Conservation (phyloP, 768 basidiomycete genomes). For the Hypholoma sublateritium region DNA sequence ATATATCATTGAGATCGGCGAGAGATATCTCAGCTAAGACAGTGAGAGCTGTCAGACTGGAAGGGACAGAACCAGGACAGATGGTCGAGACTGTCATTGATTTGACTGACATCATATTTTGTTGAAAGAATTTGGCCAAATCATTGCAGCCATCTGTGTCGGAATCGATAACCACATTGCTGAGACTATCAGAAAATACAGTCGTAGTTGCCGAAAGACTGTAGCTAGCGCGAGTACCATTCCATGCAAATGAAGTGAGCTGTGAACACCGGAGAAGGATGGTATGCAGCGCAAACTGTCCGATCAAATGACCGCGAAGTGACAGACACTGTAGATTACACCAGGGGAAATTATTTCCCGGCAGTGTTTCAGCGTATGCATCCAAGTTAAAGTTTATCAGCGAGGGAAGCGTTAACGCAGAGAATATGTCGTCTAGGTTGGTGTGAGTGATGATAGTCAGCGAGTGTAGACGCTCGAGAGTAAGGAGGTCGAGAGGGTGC, state of each 20-base stretch:
- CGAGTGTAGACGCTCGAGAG: background rate
- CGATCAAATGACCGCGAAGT: background rate
- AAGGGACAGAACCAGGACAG: background rate
- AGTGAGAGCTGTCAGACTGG: background rate
- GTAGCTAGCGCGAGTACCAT: background rate
- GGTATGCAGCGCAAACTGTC: background rate
- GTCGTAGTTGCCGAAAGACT: background rate
- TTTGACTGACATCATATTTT: background rate
- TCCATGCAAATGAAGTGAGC: background rate
- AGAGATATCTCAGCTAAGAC: background rate
- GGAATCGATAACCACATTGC: background rate
- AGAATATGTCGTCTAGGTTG: background rate
- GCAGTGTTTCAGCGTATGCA: background rate
- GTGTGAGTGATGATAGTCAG: background rate
- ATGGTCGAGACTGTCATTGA: background rate
- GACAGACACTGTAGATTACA: background rate
- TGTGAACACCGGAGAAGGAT: background rate
- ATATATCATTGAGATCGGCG: background rate
- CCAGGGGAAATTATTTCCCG: background rate
- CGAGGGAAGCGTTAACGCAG: background rate
- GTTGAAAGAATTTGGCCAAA: background rate
- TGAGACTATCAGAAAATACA: background rate
- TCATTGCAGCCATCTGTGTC: background rate
- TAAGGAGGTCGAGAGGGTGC: background rate
- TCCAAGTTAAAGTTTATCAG: background rate